These are phyloP conservation scores for Sordariomycetes sp. DNA, from an alignment of 2,329 filamentous ascomycete genomes.

Conservation along the genomic window DNA sequence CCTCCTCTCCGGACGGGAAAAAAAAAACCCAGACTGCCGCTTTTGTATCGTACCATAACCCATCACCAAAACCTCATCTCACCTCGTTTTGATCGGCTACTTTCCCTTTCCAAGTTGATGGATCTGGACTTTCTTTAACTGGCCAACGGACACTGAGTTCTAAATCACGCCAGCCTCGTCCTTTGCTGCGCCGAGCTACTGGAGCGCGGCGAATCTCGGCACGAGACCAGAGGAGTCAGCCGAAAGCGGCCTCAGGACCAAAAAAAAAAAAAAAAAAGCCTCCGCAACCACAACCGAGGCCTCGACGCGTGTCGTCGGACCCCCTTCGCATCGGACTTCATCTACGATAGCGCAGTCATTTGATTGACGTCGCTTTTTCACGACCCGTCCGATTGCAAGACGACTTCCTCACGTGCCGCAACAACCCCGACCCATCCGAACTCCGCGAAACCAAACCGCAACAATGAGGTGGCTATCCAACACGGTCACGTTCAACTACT, in stretches of 20 bases:
- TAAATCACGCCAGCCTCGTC: neutral
- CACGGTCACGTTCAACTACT: slow-evolving; percentile 85
- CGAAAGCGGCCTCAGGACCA: neutral
- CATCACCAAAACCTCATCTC: neutral
- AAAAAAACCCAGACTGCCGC: neutral
- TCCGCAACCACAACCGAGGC: neutral
- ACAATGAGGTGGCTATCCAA: slow-evolving; percentile 93
- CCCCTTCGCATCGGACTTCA: neutral
- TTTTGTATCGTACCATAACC: neutral
- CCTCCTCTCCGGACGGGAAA: neutral
- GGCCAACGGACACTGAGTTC: neutral
- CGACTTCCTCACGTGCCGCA: neutral
- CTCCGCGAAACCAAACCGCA: neutral
- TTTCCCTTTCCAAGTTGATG: neutral
- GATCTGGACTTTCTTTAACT: neutral
- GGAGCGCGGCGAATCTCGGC: neutral
- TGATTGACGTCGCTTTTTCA: neutral
- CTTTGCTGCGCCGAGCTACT: neutral
- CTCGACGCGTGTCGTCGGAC: neutral
- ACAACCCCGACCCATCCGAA: neutral
- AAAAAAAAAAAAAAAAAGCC: too few species aligned
- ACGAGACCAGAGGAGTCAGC: neutral
- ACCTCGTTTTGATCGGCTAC: neutral
- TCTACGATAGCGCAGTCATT: neutral
- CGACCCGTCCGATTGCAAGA: neutral